Conservation (phyloP, 2,329 filamentous ascomycete genomes). For the Clonostachys byssicola region DNA sequence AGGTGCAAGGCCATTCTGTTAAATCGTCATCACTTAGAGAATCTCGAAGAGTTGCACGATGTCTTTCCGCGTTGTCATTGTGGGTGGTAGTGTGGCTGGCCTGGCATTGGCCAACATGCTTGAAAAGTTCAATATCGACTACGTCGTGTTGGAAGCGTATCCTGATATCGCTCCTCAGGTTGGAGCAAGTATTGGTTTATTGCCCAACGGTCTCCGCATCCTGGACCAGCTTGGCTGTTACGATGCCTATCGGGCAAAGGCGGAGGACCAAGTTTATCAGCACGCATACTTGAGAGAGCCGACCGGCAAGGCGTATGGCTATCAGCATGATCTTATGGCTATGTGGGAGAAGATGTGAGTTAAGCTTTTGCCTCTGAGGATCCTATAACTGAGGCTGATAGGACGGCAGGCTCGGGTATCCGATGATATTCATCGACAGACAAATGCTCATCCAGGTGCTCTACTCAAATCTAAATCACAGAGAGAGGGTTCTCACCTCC, state of each 20-base stretch:
- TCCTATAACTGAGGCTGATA: too few relatives aligned
- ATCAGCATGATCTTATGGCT: too few relatives aligned
- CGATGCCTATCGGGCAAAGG: constrained; percentile 4
- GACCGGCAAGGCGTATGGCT: too few relatives aligned
- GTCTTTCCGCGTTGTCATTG: constrained; percentile 22
- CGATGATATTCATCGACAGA: constrained; percentile 24
- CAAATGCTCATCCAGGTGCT: constrained; percentile 23
- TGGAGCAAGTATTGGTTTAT: constrained; percentile 41
- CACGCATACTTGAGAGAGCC: too few relatives aligned
- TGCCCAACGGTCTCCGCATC: constrained; percentile 35
- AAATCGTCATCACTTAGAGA: too few relatives aligned
- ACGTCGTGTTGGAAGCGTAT: constrained; percentile 40
- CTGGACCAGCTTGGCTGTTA: constrained; percentile 40
- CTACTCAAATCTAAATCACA: constrained; percentile 23
- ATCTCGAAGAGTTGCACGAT: neutral
- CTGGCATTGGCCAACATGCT: constrained; percentile 25
- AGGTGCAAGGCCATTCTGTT: too few relatives aligned
- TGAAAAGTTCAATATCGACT: constrained; percentile 38
- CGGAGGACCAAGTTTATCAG: too few relatives aligned
- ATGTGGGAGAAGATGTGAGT: too few relatives aligned
- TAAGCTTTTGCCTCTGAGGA: too few relatives aligned
- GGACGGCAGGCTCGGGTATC: constrained; percentile 15
- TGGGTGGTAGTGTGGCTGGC: constrained; percentile 42
- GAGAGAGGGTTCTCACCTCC: constrained; percentile 8
- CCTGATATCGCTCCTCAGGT: constrained; percentile 33